Percentiles rank a stretch among this genome's conserved stretches.
These are phyloP conservation scores for Setomelanomma holmii DNA, from an alignment of 2,329 filamentous ascomycete species.

Conservation along the genomic window DNA sequence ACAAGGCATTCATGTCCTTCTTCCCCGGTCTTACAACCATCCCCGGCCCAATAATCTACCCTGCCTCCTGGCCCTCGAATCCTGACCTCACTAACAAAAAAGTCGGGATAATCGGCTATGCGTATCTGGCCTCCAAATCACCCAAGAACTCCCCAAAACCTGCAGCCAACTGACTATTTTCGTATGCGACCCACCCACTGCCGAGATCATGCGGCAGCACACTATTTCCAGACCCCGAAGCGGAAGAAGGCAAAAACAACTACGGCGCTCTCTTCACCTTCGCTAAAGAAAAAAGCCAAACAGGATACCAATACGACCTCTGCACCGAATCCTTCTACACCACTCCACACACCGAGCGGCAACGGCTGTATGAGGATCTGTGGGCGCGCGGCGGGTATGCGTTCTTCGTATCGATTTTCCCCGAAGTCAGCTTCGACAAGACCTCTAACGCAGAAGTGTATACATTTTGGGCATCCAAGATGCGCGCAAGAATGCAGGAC, in stretches of 20 bases:
- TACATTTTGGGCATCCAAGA: conserved; percentile 51
- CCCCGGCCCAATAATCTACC: background rate
- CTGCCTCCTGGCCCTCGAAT: background rate
- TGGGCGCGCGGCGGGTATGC: background rate
- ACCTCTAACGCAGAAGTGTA: conserved; percentile 49
- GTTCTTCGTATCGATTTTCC: background rate
- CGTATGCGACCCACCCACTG: background rate
- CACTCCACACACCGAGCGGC: background rate
- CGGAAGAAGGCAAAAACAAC: background rate
- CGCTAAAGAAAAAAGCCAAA: background rate
- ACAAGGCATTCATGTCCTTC: background rate
- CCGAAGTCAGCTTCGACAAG: conserved; percentile 16
- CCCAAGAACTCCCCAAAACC: background rate
- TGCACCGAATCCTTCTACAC: background rate
- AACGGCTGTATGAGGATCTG: background rate
- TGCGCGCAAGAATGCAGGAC: conserved; percentile 45
- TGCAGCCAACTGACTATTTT: background rate
- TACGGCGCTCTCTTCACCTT: background rate
- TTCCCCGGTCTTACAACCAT: background rate
- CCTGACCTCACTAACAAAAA: background rate
- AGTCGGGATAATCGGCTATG: background rate
- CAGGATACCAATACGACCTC: background rate
- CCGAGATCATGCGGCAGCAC: background rate
- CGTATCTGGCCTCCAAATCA: background rate
- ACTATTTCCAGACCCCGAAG: background rate